phyloP scores from a whole-genome alignment of 2,329 filamentous ascomycete genomes.

The Calonectria pteridis region DNA sequence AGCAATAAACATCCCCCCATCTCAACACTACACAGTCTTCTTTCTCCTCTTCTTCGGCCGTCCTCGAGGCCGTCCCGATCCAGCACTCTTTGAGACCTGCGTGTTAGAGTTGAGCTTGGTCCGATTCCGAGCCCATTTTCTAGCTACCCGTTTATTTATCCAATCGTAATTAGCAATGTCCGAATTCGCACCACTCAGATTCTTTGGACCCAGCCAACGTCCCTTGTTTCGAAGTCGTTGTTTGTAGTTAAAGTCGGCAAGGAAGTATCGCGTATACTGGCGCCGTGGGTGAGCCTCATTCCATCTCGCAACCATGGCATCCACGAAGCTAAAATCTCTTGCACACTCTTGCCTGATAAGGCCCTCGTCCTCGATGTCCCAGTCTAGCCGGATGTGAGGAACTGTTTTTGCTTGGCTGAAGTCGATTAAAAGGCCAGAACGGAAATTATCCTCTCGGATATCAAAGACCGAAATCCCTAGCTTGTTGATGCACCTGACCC shows the following conservation, averaged over 20 bases:
- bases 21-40: neutral
- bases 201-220: neutral
- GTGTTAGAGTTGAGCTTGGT: no score
- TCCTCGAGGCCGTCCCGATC: no score
- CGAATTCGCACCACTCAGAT: neutral
- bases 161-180: neutral
- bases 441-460: neutral
- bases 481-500: no score
- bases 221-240: neutral
- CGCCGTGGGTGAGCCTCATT: neutral
- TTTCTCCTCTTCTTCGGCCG: no score
- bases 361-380: neutral
- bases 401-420: neutral
- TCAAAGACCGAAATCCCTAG: neutral
- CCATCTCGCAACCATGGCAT: neutral
- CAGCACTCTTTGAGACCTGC: no score
- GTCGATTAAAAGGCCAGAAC: neutral
- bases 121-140: neutral
- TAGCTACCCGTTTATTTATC: neutral
- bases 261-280: neutral
- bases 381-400: neutral
- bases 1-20: neutral
- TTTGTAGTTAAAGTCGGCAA: neutral
- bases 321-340: neutral
- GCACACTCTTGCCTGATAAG: neutral